These are phyloP conservation scores for Omphalea diandra DNA, from an alignment of 441 rosid genomes.

Conservation along the genomic window DNA sequence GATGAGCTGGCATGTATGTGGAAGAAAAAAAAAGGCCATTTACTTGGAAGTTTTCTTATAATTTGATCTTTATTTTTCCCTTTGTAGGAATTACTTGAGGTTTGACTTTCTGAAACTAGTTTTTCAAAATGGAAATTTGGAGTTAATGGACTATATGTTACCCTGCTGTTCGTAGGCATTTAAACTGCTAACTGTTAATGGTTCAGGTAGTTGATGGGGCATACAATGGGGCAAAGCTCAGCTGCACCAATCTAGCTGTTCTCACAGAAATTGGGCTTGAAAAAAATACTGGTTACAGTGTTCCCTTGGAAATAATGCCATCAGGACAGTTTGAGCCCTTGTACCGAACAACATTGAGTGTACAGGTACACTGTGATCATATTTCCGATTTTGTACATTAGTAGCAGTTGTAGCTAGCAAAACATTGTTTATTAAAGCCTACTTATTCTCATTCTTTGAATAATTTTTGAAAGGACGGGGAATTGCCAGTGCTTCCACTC, in stretches of 20 bases:
- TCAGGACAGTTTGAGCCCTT: conserved; percentile 94
- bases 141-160: not conserved
- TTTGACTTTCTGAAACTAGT: not conserved
- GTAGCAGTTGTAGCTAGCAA: not conserved
- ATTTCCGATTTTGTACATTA: not conserved
- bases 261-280: conserved; percentile 55
- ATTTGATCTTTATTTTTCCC: not conserved
- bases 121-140: not conserved
- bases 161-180: not conserved
- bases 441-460: conserved; percentile 2
- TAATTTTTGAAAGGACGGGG: conserved; percentile 64
- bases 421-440: not conserved
- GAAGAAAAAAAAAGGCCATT: not conserved
- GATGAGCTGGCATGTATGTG: not conserved
- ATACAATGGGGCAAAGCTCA: conserved; percentile 69
- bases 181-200: not conserved
- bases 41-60: no score
- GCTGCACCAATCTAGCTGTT: conserved; percentile 65
- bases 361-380: conserved; percentile 52
- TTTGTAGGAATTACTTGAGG: not conserved
- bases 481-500: conserved; percentile 86
- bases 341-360: conserved; percentile 69
- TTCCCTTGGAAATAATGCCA: conserved; percentile 88
- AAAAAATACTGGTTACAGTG: conserved; percentile 56
- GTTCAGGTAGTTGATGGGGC: conserved; percentile 77